phyloP scores from a whole-genome alignment of 2,329 filamentous ascomycete species.

The Pseudopithomyces maydicus region DNA sequence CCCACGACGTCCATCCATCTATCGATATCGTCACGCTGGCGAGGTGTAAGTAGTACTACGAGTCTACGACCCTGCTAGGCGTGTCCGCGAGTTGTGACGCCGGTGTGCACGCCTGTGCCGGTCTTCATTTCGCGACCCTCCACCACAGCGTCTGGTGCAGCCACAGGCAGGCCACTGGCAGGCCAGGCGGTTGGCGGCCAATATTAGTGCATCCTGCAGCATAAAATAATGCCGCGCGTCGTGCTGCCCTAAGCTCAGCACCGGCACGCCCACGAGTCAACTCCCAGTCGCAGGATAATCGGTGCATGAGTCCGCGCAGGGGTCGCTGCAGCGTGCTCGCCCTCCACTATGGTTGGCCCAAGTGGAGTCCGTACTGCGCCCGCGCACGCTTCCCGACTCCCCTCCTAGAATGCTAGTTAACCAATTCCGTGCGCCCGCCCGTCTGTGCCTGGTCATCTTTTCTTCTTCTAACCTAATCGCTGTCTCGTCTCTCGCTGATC shows the following conservation, averaged over 20 bases:
- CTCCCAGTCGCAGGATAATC: constrained; percentile 35
- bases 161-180: constrained; percentile 35
- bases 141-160: constrained; percentile 20
- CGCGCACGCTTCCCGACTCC: constrained; percentile 33
- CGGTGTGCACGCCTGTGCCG: constrained; percentile 33
- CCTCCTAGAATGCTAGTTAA: constrained; percentile 34
- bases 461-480: constrained; percentile 47
- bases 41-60: no score
- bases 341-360: constrained; percentile 38
- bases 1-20: neutral
- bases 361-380: constrained; percentile 46
- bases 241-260: constrained; percentile 38
- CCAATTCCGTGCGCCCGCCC: constrained; percentile 46
- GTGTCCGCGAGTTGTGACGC: constrained; percentile 15
- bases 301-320: constrained; percentile 43
- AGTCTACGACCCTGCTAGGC: constrained; percentile 10
- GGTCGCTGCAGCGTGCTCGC: constrained; percentile 35
- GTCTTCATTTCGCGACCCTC: constrained; percentile 42
- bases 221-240: constrained; percentile 46
- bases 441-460: constrained; percentile 49
- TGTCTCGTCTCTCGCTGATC: constrained; percentile 48
- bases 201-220: constrained; percentile 41
- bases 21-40: no score
- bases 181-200: constrained; percentile 37
- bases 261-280: constrained; percentile 40